Conservation (phyloP, 2,329 filamentous ascomycete genomes). For the Cadophora sp. region DNA sequence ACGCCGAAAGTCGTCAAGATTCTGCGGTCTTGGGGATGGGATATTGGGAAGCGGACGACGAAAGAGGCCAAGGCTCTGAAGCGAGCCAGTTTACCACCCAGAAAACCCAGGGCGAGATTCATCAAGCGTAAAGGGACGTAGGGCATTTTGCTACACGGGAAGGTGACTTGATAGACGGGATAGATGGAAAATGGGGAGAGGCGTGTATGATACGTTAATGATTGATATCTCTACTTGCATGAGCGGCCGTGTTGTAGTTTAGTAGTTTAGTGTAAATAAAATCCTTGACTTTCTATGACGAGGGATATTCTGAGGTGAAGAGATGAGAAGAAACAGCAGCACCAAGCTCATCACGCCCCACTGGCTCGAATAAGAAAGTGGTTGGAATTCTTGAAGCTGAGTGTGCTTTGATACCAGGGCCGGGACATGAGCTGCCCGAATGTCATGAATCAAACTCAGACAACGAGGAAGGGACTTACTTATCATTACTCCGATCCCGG, state of each 20-base stretch:
- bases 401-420: no score
- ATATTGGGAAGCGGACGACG: slow-evolving; percentile 79
- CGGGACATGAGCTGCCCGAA: no score
- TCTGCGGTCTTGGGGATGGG: slow-evolving; percentile 88
- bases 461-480: no score
- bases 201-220: slow-evolving; percentile 9
- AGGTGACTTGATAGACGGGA: background rate
- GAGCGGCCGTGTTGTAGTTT: slow-evolving; percentile 4
- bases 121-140: background rate
- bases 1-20: slow-evolving; percentile 94
- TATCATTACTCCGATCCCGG: no score
- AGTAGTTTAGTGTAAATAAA: slow-evolving; percentile 15
- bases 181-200: background rate
- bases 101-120: slow-evolving; percentile 22
- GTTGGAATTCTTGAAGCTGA: no score
- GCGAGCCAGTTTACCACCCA: slow-evolving; percentile 30
- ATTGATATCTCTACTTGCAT: slow-evolving; percentile 14
- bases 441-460: background rate
- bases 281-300: no score
- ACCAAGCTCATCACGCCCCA: no score
- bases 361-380: no score
- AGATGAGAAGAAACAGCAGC: no score
- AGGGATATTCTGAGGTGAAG: no score
- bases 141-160: background rate
- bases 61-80: slow-evolving; percentile 47